A percentile compares a stretch with the other conserved stretches of the same genome.
Conservation (phyloP, 176 grass and related monocot genomes). For the Stipa capillata region DNA sequence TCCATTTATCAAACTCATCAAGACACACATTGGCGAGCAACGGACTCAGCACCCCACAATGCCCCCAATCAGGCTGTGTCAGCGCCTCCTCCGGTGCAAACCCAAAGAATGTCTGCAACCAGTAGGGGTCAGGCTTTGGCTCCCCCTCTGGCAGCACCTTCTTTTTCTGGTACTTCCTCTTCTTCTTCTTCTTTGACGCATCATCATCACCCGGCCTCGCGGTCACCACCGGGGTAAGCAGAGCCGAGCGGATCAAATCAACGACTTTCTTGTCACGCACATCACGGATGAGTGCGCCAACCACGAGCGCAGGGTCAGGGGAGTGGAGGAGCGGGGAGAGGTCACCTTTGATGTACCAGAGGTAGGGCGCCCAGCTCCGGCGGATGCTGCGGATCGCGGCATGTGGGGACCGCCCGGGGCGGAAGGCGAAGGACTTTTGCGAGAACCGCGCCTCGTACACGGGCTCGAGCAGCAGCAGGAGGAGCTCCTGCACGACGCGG, state of each 20-base stretch:
- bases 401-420: slow-evolving; percentile 72
- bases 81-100: slow-evolving; percentile 84
- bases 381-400: slow-evolving; percentile 73
- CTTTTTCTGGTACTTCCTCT: slow-evolving; percentile 94
- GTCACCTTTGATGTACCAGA: slow-evolving; percentile 96
- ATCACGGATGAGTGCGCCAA: slow-evolving; percentile 75
- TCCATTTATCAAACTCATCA: slow-evolving; percentile 91
- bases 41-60: slow-evolving; percentile 72
- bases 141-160: slow-evolving; percentile 82
- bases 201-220: slow-evolving; percentile 40
- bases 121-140: slow-evolving; percentile 90
- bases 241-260: slow-evolving; percentile 66
- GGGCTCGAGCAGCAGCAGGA: slow-evolving; percentile 87
- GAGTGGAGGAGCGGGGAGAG: slow-evolving; percentile 72
- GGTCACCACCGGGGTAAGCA: slow-evolving; percentile 55
- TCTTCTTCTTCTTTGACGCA: slow-evolving; percentile 63
- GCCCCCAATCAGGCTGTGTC: slow-evolving; percentile 77
- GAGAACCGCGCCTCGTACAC: slow-evolving; percentile 76
- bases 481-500: slow-evolving; percentile 82
- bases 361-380: slow-evolving; percentile 73
- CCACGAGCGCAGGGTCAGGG: slow-evolving; percentile 53
- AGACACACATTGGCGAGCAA: slow-evolving; percentile 81
- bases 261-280: slow-evolving; percentile 83
- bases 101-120: slow-evolving; percentile 88
- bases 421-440: slow-evolving; percentile 81